Evolutionary conservation across 1,284 basidiomycete species (phyloP).

Genomic region (Leccinum colubrinum): DNA sequence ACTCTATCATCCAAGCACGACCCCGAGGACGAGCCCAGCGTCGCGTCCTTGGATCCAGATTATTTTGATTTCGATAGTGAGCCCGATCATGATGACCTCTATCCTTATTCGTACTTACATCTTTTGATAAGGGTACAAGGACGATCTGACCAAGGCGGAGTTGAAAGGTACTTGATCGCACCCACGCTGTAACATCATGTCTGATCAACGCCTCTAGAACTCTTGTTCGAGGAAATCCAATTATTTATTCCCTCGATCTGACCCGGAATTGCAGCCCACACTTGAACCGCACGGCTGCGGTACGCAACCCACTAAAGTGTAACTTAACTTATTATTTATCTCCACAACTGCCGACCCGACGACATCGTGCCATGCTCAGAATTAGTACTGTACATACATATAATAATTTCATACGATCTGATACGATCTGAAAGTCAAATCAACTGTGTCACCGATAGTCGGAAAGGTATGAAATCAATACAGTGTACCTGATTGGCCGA

Average conservation of each 20-base stretch:
- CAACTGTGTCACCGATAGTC: neutral
- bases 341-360: neutral
- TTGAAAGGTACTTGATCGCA: constrained; percentile 50
- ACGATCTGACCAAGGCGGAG: constrained; percentile 73
- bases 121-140: constrained; percentile 58
- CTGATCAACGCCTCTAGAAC: constrained; percentile 34
- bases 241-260: constrained; percentile 60
- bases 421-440: constrained; percentile 12
- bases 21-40: constrained; percentile 78
- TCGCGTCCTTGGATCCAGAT: constrained; percentile 71
- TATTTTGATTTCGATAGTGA: constrained; percentile 87
- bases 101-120: constrained; percentile 10
- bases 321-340: constrained; percentile 1
- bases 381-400: constrained; percentile 25
- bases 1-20: constrained; percentile 57
- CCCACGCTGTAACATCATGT: constrained; percentile 21
- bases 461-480: constrained; percentile 4
- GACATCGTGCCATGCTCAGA: constrained; percentile 5
- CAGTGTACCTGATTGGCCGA: constrained; percentile 11
- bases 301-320: neutral
- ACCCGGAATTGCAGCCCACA: constrained; percentile 5
- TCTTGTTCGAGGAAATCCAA: constrained; percentile 67
- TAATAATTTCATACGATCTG: constrained; percentile 12
- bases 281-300: neutral
- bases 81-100: constrained; percentile 21